Evolutionary conservation across 1,139 yeast species (phyloP), one percentile per base, ranked within the genome.

Genomic region (Lipomyces yarrowii): DNA sequence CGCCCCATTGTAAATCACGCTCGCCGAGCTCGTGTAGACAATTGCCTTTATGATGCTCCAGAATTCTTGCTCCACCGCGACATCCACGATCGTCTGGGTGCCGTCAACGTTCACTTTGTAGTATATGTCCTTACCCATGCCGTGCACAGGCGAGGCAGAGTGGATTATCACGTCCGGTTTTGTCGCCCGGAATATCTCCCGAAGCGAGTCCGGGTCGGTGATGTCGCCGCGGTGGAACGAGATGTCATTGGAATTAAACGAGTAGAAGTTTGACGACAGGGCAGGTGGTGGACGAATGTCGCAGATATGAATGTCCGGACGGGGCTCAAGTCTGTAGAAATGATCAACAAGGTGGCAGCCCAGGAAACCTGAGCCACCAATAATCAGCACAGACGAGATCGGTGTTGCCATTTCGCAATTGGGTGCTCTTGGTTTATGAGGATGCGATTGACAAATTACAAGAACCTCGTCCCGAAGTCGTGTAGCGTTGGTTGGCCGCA

Each of bases 111-210:
- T 96, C 62, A 96, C 99, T 74, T 90, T 90, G 72, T 88, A 89
- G 77, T 94, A 94, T 59, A 94, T 84, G 51, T 85, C 87, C 70
- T 89, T 89, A 37, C 87, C 86, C 72, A 89, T 82, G 1, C 98
- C 98, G 76, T 92, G 98, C 76, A 93, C 84, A 10, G 99, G 99
- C 4, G 98, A 93, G 1, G 98, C 99, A 1, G 97, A 90, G 77
- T 96, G 99, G 3, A 96, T 97, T 56, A 96, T 85, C 0, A 91
- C 94, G 60, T 86, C 85, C 67, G 96, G 91, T 48, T 82, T 77
- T 37, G 90, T 83, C 21, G 74, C 76, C 48, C 78, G 76, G 53
- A 94, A 85, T 0, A 96, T 97, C 3, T 78, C 75, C 4, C 81
- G 76, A 11, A 96, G 88, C 74, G 91, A 96, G 7, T 80, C 83